Evolutionary conservation across 495 filamentous ascomycete genomes (phyloP).

Genomic region (Symbiotaphrina buchneri): DNA sequence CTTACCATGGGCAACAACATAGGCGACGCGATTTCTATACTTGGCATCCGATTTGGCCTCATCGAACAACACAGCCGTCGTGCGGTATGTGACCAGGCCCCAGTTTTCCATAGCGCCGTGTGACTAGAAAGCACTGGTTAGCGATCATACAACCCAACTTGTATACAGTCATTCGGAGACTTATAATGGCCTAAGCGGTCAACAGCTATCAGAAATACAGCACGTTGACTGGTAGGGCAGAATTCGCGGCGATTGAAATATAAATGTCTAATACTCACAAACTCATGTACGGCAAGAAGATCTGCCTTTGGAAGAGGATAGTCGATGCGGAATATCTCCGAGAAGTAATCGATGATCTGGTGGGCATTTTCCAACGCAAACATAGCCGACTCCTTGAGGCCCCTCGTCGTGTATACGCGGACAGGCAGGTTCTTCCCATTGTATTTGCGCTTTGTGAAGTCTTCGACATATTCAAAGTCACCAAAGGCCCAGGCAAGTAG

Average conservation of each 20-base stretch:
- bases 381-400: slow-evolving; percentile 67
- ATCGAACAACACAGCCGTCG: slow-evolving; percentile 81
- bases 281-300: slow-evolving; percentile 89
- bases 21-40: slow-evolving; percentile 79
- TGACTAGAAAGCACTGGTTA: slow-evolving; percentile 24
- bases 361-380: slow-evolving; percentile 74
- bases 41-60: slow-evolving; percentile 70
- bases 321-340: slow-evolving; percentile 78
- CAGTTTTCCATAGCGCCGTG: slow-evolving; percentile 63
- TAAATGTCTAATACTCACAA: slow-evolving; percentile 41
- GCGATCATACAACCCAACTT: too few relatives aligned
- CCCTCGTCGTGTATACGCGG: slow-evolving; percentile 81
- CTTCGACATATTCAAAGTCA: slow-evolving; percentile 91
- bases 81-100: slow-evolving; percentile 91
- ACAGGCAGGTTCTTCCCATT: slow-evolving; percentile 79
- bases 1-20: slow-evolving; percentile 64
- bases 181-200: slow-evolving; percentile 13
- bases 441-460: slow-evolving; percentile 69
- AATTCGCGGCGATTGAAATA: too few relatives aligned
- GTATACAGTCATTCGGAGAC: too few relatives aligned
- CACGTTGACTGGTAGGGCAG: too few relatives aligned
- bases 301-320: slow-evolving; percentile 94
- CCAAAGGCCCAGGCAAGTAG: slow-evolving; percentile 90
- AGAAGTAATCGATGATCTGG: slow-evolving; percentile 85
- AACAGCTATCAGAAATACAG: too few relatives aligned